Evolutionary conservation across 2,329 filamentous ascomycete species (phyloP), one percentile per base, ranked within the genome.

Genomic region (Ceratocystis huliohia): DNA sequence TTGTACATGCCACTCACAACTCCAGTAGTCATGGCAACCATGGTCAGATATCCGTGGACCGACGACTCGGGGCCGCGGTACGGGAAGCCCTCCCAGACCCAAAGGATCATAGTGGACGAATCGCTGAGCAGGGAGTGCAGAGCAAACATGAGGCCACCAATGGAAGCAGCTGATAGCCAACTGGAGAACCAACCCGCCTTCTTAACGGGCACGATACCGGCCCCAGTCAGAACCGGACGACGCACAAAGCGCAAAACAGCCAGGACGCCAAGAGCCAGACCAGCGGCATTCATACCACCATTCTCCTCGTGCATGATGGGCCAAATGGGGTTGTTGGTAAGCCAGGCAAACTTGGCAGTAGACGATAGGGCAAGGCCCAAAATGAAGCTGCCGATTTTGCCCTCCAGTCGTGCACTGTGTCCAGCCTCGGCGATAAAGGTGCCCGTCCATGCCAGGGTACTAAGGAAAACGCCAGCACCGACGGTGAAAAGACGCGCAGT

Each of bases 41-140:
- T 84, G 1, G 91, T 96, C 74, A 88, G 84, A 72, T 89, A 91
- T 65, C 92, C 94, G 72, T 97, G 91, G n/a, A 91, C 91, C 61
- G 87, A 91, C 69, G 91, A 85, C 63, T 94, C 84, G 1, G 94
- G 94, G 5, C 94, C 94, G 63, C 88, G 85, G 50, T 97, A 84
- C 15, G 94, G 94, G 72, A 89, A 99, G 5, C 94, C 94, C 71
- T 96, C 91, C 94, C 94, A 99, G 2, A 91, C 91, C 94, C 94
- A 99, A 17, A 92, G 82, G 67, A 97, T 96, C 91, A 99, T 97
- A 65, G 94, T 99, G 78, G 94, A 97, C 0, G 92, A 96, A 74
- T 99, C 94, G 0, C 94, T 96, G 10, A 99, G 82, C 8, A 99
- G 80, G 0, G 92, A 96, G 74, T 97, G 94, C 73, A 97, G 81